phyloP scores from a whole-genome alignment of 108 stramenopile genomes.

The Cyclotella choctawhatcheeana region DNA sequence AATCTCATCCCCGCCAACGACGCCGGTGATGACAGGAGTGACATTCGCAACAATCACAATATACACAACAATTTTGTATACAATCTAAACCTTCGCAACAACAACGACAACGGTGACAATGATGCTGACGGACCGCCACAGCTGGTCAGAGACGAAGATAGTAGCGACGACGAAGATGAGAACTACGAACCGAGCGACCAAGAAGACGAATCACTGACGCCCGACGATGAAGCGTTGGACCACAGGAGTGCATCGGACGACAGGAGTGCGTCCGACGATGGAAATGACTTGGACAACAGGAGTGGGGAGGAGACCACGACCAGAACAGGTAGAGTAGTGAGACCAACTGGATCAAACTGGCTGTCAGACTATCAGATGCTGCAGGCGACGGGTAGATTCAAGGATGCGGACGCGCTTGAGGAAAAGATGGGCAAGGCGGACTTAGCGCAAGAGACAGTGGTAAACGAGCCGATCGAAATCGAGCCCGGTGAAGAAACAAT shows the following conservation, averaged over 20 bases:
- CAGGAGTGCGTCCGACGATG: no score
- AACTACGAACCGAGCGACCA: not conserved
- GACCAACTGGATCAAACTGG: no score
- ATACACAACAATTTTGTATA: not conserved
- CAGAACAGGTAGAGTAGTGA: no score
- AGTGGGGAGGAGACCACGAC: no score
- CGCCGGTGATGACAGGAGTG: conserved; percentile 10
- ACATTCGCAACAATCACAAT: not conserved
- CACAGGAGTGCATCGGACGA: no score
- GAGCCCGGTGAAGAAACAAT: not conserved
- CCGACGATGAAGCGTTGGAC: no score
- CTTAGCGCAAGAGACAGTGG: not conserved
- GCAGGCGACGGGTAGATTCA: no score
- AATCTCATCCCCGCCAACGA: no score
- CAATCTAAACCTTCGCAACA: conserved; percentile 4
- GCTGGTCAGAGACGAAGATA: no score
- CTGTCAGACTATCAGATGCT: no score
- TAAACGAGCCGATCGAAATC: not conserved
- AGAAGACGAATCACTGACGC: not conserved
- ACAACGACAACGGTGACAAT: not conserved
- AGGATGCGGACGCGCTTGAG: no score
- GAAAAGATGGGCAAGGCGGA: not conserved
- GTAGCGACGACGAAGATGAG: not conserved
- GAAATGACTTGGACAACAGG: no score
- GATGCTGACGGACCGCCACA: not conserved